These are phyloP conservation scores for Paramyrothecium sp. DNA, from an alignment of 2,329 filamentous ascomycete genomes.

Conservation along the genomic window DNA sequence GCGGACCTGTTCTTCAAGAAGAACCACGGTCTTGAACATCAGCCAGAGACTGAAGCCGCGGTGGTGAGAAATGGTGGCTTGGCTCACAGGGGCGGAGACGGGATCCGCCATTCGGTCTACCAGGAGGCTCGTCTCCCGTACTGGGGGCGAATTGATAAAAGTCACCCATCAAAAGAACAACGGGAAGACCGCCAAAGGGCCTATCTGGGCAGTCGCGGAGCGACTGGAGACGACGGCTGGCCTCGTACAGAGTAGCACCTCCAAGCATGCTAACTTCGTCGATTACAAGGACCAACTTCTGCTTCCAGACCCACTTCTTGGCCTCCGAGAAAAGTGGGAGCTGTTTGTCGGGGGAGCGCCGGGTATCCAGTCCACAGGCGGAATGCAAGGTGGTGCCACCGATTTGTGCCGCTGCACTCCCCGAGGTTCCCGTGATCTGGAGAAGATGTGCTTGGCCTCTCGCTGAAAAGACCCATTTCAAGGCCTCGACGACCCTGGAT, in stretches of 20 bases:
- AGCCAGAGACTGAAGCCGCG: constrained; percentile 5
- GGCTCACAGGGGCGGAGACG: constrained; percentile 1
- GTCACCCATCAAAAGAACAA: constrained; percentile 10
- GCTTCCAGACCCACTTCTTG: constrained; percentile 8
- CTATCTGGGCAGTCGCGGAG: constrained; percentile 5
- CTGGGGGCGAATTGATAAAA: constrained; percentile 8
- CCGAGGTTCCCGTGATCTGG: no score
- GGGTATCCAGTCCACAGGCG: no score
- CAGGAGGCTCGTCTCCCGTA: constrained; percentile 9
- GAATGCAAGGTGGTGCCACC: no score
- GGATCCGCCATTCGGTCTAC: no score
- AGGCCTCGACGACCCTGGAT: no score
- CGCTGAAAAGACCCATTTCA: no score
- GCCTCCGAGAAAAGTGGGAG: no score
- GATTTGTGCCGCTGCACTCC: no score
- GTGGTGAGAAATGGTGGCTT: constrained; percentile 7
- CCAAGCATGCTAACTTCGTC: constrained; percentile 10
- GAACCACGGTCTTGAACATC: constrained; percentile 9
- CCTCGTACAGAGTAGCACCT: constrained; percentile 5
- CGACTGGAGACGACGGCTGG: no score
- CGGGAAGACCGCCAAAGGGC: constrained; percentile 9
- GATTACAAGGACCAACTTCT: constrained; percentile 9
- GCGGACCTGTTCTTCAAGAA: constrained; percentile 9
- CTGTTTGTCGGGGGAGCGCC: no score
- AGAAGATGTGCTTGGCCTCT: no score